Evolutionary conservation across 768 basidiomycete genomes (phyloP).

Genomic region (Lactarius pseudohatsudake): DNA sequence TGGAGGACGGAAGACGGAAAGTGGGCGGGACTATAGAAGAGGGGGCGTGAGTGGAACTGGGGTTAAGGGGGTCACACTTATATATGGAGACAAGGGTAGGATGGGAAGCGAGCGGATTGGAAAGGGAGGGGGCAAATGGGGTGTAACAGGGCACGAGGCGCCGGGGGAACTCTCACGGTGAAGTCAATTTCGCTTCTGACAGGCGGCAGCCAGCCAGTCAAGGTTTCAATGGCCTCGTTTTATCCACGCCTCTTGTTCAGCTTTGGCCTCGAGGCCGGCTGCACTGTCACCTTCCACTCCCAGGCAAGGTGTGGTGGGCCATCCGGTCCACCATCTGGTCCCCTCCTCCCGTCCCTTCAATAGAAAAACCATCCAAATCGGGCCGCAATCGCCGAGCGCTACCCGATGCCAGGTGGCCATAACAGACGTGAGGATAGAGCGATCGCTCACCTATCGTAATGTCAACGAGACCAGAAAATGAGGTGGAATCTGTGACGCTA

Average conservation of each 20-base stretch:
- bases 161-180: constrained; percentile 16
- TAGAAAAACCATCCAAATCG: constrained; percentile 16
- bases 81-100: constrained; percentile 20
- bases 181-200: constrained; percentile 20
- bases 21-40: constrained; percentile 23
- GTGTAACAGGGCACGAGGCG: constrained; percentile 20
- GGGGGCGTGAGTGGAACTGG: constrained; percentile 18
- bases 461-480: neutral
- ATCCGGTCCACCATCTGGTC: neutral
- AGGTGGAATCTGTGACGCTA: neutral
- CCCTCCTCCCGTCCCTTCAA: constrained; percentile 11
- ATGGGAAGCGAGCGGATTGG: constrained; percentile 2
- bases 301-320: neutral
- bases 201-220: constrained; percentile 19
- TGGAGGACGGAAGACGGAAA: constrained; percentile 12
- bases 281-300: neutral
- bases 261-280: constrained; percentile 16
- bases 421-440: constrained; percentile 6
- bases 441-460: constrained; percentile 19
- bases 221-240: constrained; percentile 21
- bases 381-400: constrained; percentile 25
- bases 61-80: constrained; percentile 20
- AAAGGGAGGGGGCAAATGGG: neutral
- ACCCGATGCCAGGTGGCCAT: constrained; percentile 21
- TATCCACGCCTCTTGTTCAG: constrained; percentile 18